These are phyloP conservation scores for Phytophthora macrochlamydospora DNA, from an alignment of 352 stramenopile genomes.

Conservation along the genomic window DNA sequence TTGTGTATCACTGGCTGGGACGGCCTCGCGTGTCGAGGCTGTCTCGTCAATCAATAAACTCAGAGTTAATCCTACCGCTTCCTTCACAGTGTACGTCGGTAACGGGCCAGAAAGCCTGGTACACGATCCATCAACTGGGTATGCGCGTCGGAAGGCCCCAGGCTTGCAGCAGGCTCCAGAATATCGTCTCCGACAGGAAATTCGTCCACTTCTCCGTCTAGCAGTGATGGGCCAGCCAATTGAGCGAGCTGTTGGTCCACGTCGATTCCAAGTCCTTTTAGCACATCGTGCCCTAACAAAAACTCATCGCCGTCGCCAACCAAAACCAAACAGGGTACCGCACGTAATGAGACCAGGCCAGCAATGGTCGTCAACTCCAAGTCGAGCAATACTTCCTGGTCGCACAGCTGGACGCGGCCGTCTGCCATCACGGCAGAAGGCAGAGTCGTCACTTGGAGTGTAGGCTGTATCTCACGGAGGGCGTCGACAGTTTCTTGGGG, in stretches of 20 bases:
- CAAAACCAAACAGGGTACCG: slow-evolving; percentile 2
- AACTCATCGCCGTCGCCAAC: slow-evolving; percentile 4
- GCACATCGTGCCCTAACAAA: slow-evolving; percentile 1
- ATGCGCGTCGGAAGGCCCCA: background rate
- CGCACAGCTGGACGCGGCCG: background rate
- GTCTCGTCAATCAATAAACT: too few species aligned
- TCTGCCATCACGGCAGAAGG: slow-evolving; percentile 11
- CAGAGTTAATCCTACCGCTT: too few species aligned
- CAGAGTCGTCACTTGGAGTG: background rate
- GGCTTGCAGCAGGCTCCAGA: background rate
- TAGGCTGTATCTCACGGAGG: background rate
- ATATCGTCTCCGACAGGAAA: slow-evolving; percentile 3
- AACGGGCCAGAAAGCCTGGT: too few species aligned
- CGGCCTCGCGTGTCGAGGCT: too few species aligned
- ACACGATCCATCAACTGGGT: background rate
- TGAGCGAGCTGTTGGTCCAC: slow-evolving; percentile 6
- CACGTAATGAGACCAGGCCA: background rate
- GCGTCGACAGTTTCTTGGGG: background rate
- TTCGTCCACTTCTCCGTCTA: slow-evolving; percentile 1
- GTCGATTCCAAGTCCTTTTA: slow-evolving; percentile 9
- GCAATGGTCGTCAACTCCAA: slow-evolving; percentile 13
- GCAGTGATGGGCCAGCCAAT: background rate
- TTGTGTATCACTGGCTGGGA: too few species aligned
- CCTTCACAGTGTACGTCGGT: too few species aligned
- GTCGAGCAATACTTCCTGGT: slow-evolving; percentile 7